Percentiles rank a stretch among this genome's conserved stretches.
Evolutionary conservation across 495 filamentous ascomycete species (phyloP).

Genomic region (Neurospora hispaniola): DNA sequence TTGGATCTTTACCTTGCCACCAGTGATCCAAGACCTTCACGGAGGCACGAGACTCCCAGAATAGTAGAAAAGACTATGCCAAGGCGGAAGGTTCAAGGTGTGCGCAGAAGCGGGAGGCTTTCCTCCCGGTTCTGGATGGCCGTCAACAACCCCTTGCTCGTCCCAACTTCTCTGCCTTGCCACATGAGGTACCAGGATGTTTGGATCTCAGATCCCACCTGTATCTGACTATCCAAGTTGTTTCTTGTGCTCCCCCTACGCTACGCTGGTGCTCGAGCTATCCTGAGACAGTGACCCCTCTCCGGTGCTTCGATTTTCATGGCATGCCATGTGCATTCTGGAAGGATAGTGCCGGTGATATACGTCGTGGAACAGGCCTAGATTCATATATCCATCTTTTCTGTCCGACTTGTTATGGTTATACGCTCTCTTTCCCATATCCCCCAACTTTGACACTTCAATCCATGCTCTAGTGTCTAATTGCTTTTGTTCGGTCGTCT

Average conservation of each 20-base stretch:
- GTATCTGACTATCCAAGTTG: not conserved
- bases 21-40: not conserved
- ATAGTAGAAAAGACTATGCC: not conserved
- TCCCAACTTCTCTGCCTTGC: not conserved
- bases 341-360: conserved; percentile 5
- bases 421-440: conserved; percentile 1
- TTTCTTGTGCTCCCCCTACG: not conserved
- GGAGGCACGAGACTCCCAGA: not conserved
- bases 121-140: not conserved
- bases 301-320: not conserved
- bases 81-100: conserved; percentile 13
- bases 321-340: not conserved
- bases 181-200: not conserved
- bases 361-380: conserved; percentile 5
- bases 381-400: conserved; percentile 7
- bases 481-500: conserved; percentile 3
- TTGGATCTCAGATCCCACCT: not conserved
- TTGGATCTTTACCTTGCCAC: not conserved
- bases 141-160: not conserved
- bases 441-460: not conserved
- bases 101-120: not conserved
- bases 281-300: conserved; percentile 5
- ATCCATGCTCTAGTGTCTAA: not conserved
- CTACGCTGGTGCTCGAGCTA: not conserved
- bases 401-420: not conserved